Evolutionary conservation across 2,329 filamentous ascomycete genomes (phyloP).

Genomic region (Allantophomopsis lycopodina): DNA sequence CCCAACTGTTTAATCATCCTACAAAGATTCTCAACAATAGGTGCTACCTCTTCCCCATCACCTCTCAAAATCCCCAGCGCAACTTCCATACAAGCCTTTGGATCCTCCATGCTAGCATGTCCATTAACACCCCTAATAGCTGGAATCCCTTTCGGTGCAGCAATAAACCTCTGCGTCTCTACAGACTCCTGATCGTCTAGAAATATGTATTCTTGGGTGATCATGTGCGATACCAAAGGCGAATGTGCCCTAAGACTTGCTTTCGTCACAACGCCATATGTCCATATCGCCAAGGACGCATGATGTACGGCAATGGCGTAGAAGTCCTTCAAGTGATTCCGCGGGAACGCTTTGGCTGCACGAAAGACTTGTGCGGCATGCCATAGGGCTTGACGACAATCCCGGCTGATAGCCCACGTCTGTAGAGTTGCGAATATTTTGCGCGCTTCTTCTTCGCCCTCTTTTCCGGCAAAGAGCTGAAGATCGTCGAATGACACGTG

Average conservation of each 20-base stretch:
- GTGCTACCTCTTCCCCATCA: too few relatives aligned
- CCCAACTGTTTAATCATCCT: too few relatives aligned
- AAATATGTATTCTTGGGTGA: constrained; percentile 2
- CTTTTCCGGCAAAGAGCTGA: constrained; percentile 54
- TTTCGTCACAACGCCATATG: constrained; percentile 37
- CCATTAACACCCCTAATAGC: constrained; percentile 1
- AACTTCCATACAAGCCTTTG: background rate
- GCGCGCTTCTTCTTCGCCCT: constrained; percentile 51
- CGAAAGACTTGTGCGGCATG: constrained; percentile 55
- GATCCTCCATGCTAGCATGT: background rate
- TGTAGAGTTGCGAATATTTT: constrained; percentile 42
- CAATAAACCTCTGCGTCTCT: constrained; percentile 5
- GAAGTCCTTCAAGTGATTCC: constrained; percentile 42
- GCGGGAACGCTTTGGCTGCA: constrained; percentile 29
- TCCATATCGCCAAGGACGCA: constrained; percentile 54
- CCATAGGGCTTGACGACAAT: constrained; percentile 48
- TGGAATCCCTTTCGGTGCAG: constrained; percentile 3
- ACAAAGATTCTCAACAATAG: too few relatives aligned
- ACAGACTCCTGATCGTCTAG: constrained; percentile 4
- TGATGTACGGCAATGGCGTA: constrained; percentile 58
- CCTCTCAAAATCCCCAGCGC: background rate
- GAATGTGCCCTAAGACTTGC: background rate
- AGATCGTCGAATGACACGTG: constrained; percentile 52
- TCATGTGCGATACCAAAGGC: background rate
- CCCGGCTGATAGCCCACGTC: constrained; percentile 40